Evolutionary conservation across 2,329 filamentous ascomycete genomes (phyloP).

Genomic region (Ophiostoma perfectum): DNA sequence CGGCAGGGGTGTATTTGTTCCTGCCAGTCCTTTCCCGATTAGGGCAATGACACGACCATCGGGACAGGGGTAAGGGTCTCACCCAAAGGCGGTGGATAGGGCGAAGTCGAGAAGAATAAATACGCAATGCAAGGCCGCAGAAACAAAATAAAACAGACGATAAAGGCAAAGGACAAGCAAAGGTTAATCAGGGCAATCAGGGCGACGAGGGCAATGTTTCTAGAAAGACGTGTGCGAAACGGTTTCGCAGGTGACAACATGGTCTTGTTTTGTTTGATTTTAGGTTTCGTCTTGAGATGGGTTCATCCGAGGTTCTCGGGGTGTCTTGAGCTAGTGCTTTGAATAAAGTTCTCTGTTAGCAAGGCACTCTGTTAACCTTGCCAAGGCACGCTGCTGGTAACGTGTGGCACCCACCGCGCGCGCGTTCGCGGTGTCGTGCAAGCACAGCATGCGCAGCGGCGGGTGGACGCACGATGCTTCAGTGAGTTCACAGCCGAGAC

Average conservation of each 20-base stretch:
- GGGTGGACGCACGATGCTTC: too few relatives aligned
- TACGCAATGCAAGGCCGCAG: not conserved
- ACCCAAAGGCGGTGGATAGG: not conserved
- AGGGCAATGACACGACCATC: constrained; percentile 10
- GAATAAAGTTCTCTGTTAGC: too few relatives aligned
- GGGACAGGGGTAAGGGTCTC: constrained; percentile 1
- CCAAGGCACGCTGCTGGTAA: not conserved
- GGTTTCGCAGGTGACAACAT: too few relatives aligned
- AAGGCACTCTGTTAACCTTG: too few relatives aligned
- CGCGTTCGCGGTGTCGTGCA: constrained; percentile 4
- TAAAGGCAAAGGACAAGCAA: not conserved
- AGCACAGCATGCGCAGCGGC: not conserved
- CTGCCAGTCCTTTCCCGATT: not conserved
- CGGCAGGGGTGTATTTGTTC: not conserved
- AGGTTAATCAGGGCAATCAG: not conserved
- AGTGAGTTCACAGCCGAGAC: too few relatives aligned
- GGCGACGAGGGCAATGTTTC: too few relatives aligned
- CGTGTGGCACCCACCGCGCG: not conserved
- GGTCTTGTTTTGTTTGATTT: not conserved
- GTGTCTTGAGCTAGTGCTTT: too few relatives aligned
- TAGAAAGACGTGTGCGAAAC: too few relatives aligned
- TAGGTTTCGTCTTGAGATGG: not conserved
- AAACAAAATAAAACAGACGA: not conserved
- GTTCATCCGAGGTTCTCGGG: not conserved
- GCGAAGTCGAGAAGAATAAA: not conserved